Base-by-base conservation (phyloP, 2,329 filamentous ascomycete genomes). In the Teratosphaeria zuluensis region DNA sequence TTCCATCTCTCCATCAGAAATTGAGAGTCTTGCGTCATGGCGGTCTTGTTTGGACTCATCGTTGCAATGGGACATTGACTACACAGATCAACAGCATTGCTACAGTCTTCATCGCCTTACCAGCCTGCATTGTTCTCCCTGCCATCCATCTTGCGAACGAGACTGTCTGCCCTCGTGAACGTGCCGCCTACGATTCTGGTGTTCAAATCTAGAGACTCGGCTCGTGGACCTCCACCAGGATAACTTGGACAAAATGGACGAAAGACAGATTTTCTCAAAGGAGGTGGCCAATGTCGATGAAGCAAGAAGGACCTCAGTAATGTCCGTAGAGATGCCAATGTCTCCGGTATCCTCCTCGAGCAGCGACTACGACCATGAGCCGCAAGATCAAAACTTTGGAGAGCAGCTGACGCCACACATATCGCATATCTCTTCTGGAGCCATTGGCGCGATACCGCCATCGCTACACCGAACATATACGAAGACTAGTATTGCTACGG, bases 381-480 rank as follows among this genome's bases (percentile, higher is more conserved):
- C 19, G 12, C 55, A 55, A 46, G 64, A 62, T 55, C 62, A 63
- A 52, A 63, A 70, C 38, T 62, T 60, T 28, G 58, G 62, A 28
- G 62, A 63, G 14, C 62, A 64, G 53, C 62, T 68, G 9, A 60
- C 64, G 11, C 61, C 64, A 8, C 62, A 69, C 56, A 60, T 70
- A 19, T 70, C 68, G 2, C 63, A 64, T 9, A 62, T 65, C 1
- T 69, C 67, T 0, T 66, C 66, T 12, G 65, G 65, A 55, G 68
- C 68, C n/a, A 62, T 70, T 3, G 68, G 69, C 14, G 68, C 66
- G 51, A 58, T 69, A 1, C 62, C 66, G 6, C 60, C 59, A 4
- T 62, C 62, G 59, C 54, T 65, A 56, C 28, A 63, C 57, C 28
- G 60, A 54, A 63, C 62, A 31, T 59, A 59, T 38, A 65, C 63